Conservation (phyloP, 441 rosid genomes). For the Pelargonium fulgidum region DNA sequence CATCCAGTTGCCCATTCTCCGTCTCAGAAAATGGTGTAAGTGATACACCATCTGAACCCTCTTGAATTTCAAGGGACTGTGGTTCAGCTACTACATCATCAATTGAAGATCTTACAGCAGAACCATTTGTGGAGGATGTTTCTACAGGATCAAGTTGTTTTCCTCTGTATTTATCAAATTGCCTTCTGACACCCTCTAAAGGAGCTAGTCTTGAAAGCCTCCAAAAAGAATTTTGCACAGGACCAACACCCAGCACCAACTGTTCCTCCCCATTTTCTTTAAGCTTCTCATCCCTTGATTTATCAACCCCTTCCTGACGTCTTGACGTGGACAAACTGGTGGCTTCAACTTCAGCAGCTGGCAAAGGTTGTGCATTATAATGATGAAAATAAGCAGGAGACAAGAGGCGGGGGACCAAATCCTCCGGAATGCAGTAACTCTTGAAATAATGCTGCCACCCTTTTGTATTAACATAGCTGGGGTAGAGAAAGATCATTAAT, state of each 20-base stretch:
- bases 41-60: slow-evolving; percentile 90
- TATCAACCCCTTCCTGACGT: slow-evolving; percentile 33
- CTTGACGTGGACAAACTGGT: slow-evolving; percentile 30
- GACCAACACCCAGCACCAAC: slow-evolving; percentile 90
- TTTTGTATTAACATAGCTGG: slow-evolving; percentile 79
- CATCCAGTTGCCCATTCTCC: slow-evolving; percentile 30
- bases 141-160: slow-evolving; percentile 41
- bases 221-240: slow-evolving; percentile 88
- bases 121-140: slow-evolving; percentile 34
- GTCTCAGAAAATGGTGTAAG: slow-evolving; percentile 63
- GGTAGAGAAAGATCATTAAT: not conserved
- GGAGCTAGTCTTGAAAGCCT: slow-evolving; percentile 94
- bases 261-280: slow-evolving; percentile 61
- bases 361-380: slow-evolving; percentile 63
- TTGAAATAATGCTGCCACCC: slow-evolving; percentile 94
- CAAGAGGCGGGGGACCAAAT: slow-evolving; percentile 87
- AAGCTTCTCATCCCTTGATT: slow-evolving; percentile 38
- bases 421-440: slow-evolving; percentile 97
- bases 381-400: slow-evolving; percentile 98
- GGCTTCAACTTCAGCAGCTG: slow-evolving; percentile 40
- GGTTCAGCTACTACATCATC: slow-evolving; percentile 69
- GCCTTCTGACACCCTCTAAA: slow-evolving; percentile 60
- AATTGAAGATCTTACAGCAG: slow-evolving; percentile 35
- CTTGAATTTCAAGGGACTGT: slow-evolving; percentile 88
- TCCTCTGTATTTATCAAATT: slow-evolving; percentile 50